Evolutionary conservation across 176 grass and related monocot genomes (phyloP), one percentile per base, ranked within the genome.

Genomic region (Hordeum vulgare): DNA sequence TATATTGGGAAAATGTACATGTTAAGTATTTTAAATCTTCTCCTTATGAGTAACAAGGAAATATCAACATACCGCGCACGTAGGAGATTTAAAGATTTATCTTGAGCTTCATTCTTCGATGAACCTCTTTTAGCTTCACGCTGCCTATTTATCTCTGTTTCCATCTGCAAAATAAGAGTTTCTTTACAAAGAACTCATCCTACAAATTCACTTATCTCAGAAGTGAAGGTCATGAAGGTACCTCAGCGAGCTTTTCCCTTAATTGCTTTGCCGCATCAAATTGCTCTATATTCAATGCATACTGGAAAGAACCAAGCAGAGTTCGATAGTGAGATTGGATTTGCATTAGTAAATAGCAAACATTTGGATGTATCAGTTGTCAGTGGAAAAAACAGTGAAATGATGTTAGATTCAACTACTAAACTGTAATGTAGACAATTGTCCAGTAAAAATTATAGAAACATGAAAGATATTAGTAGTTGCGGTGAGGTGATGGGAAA

Each of bases 121-220:
- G 96, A 98, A 74, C 93, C 96, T 77, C 93, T 91, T 88, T 90
- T 98, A 86, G 96, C 93, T 88, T 95, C 86, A 66, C 84, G 85
- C 77, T 95, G 93, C 79, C 86, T 93, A 28, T 86, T 92, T 85
- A 98, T 88, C 83, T 89, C 93, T 61, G 86, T 85, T 86, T 98
- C 93, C 34, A 98, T 90, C 96, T 98, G 74, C 59, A 65, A 76
- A 81, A 64, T 26, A 65, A 41, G 23, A 74, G 7, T 64, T 78
- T 77, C 31, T 80, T 86, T 74, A 79, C 71, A 8, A 63, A 84
- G 12, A 18, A 23, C 8, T 40, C 20, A 77, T 70, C 40, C 26
- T 66, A 47, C 4, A 25, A 80, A 78, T 87, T 27, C 14, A 21
- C 17, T 81, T 44, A 26, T 71, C 71, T 86, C 75, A 68, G 73